phyloP scores from a whole-genome alignment of 192 early-diverging fungal genomes.

The Diversispora epigaea region DNA sequence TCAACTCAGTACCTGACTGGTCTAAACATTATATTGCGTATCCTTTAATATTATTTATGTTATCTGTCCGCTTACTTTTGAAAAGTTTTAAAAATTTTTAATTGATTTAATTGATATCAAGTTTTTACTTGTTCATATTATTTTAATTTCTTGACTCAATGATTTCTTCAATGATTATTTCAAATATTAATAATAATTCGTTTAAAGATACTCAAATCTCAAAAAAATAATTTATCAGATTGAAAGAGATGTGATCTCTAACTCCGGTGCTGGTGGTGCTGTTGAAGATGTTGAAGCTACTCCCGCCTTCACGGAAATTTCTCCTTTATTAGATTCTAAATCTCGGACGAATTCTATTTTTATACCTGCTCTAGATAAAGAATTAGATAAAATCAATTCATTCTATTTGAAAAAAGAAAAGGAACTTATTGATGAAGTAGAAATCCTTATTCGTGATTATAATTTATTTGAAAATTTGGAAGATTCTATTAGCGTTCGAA shows the following conservation, averaged over 20 bases:
- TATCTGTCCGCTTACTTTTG: too few relatives aligned
- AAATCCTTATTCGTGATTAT: slow-evolving; percentile 59
- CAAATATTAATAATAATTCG: too few relatives aligned
- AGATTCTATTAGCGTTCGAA: slow-evolving; percentile 1
- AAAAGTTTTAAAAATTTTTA: too few relatives aligned
- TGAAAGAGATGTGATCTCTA: slow-evolving; percentile 62
- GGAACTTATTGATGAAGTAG: slow-evolving; percentile 70
- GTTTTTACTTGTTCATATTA: too few relatives aligned
- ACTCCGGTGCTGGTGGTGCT: slow-evolving; percentile 27
- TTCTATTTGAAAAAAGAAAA: slow-evolving; percentile 86
- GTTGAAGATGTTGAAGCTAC: slow-evolving; percentile 39
- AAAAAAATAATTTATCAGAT: slow-evolving; percentile 78
- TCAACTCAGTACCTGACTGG: slow-evolving; percentile 90
- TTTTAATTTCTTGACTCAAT: not conserved
- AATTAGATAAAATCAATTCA: slow-evolving; percentile 76
- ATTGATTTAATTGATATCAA: too few relatives aligned
- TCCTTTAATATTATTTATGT: slow-evolving; percentile 11
- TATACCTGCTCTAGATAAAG: slow-evolving; percentile 73
- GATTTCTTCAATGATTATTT: not conserved
- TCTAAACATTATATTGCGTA: slow-evolving; percentile 77
- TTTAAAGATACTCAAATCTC: slow-evolving; percentile 64
- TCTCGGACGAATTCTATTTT: slow-evolving; percentile 58
- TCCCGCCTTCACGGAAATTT: slow-evolving; percentile 36
- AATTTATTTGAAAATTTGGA: slow-evolving; percentile 47
- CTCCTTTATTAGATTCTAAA: slow-evolving; percentile 40